phyloP scores from a whole-genome alignment of 1,284 basidiomycete species.

The Crocinoboletus sp. region DNA sequence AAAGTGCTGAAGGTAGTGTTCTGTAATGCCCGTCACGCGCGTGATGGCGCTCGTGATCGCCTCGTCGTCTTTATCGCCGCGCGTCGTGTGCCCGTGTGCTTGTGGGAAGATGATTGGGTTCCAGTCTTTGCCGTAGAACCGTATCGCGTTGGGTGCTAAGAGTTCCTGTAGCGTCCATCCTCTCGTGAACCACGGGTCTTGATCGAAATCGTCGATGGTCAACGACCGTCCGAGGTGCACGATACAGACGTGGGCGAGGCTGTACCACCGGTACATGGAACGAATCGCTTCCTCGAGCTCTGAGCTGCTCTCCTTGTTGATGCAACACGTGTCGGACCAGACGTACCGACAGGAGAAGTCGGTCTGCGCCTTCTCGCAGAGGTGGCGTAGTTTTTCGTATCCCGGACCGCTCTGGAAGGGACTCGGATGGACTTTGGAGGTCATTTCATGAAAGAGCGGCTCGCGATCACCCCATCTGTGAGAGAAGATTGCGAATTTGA shows the following conservation, averaged over 20 bases:
- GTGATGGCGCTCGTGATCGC: conserved; percentile 10
- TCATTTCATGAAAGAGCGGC: conserved; percentile 7
- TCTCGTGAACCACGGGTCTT: conserved; percentile 13
- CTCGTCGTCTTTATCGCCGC: conserved; percentile 9
- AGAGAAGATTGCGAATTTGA: conserved; percentile 15
- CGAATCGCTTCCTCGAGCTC: conserved; percentile 15
- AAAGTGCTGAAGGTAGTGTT: conserved; percentile 1
- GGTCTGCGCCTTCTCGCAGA: conserved; percentile 7
- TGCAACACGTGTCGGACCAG: conserved; percentile 17
- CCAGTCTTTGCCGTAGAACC: conserved; percentile 15
- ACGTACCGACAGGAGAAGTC: conserved; percentile 10
- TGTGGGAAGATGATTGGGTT: conserved; percentile 2
- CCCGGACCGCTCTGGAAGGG: conserved; percentile 1
- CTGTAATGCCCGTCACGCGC: conserved; percentile 6
- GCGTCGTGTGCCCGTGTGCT: not conserved
- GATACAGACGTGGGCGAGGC: conserved; percentile 13
- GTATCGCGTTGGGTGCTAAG: conserved; percentile 8
- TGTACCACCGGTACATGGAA: conserved; percentile 18
- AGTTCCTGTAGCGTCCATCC: conserved; percentile 19
- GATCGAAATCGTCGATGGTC: conserved; percentile 10
- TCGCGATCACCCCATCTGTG: conserved; percentile 15
- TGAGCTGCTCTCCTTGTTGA: conserved; percentile 16
- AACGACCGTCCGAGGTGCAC: conserved; percentile 8
- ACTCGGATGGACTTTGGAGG: not conserved
- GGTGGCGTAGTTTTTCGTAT: conserved; percentile 6